Base-by-base conservation (phyloP, 352 stramenopile genomes). In the Globisporangium nunn region DNA sequence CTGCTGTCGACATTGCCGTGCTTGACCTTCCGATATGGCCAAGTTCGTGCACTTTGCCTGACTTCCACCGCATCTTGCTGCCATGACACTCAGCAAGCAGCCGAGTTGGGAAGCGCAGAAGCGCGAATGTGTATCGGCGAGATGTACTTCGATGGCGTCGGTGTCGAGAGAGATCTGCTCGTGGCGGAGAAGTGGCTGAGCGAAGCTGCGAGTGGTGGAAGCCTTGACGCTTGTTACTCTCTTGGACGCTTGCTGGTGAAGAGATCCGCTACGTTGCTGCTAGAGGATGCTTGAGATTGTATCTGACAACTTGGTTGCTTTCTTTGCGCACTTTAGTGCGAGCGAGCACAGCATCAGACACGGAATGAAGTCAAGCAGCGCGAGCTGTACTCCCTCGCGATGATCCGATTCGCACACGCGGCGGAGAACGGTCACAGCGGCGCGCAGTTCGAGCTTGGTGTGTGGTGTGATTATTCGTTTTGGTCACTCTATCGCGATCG, bases 101-200 rank as follows among this genome's bases (percentile, higher is more conserved):
- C 80, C n/a, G 66, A 68, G 30, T 61, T 75, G 40, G 63, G 64
- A 6, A 78, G 66, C 55, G 47, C 61, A 4, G 53, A 71, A 31
- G 80, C 82, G 8, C 83, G 80, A 70, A 63, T 68, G 10, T 88
- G 76, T 39, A 57, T 92, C n/a, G 82, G 77, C 0, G 71, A 85
- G 61, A 87, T 88, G 72, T 68, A 75, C 58, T 64, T 78, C 15
- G 54, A 56, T 14, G 82, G 79, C 1, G 61, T 68, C 5, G 74
- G 68, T 37, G 61, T 74, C 17, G 76, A 85, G 41, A 77, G 66
- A 52, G 82, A 92, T 30, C 23, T 76, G 18, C 66, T 85, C 10
- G 41, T 81, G 31, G 80, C 76, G 1, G 75, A 74, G 49, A 70
- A 75, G 54, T 88, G 75, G 72, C 68, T 87, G 44, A 53, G 67